Base-by-base conservation (phyloP, 805 yeast genomes). In the Ogataea methanolica region DNA sequence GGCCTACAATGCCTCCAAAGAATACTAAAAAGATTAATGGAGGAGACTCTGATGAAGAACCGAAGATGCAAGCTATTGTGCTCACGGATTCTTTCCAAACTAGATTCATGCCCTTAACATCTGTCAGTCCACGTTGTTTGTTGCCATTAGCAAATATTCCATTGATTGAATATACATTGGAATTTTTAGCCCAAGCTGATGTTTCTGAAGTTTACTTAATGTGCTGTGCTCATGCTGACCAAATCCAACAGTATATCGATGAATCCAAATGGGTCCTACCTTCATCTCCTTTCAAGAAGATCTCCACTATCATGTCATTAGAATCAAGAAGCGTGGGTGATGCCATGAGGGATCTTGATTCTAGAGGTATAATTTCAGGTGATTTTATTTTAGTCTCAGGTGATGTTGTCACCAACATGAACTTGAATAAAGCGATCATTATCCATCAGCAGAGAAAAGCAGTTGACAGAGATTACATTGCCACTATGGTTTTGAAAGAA, bases 241-340 rank as follows among this genome's bases (percentile, higher is more conserved):
- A 85, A 71, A 83, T 94, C 54, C 88, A 87, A 63, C 78, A 75
- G 36, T 94, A 94, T 61, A 83, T 94, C 43, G 88, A 84, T 55
- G 62, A 69, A 6, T 82, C 88, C 33, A 83, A 82, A 60, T 87
- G 94, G 94, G 72, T 70, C 33, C 60, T 72, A 16, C 73, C 81
- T 1, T 79, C 83, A 61, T 80, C 96, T 2, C 96, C 97, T 1
- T 92, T 94, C 66, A 78, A 79, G 47, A 79, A 79, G 51, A 77
- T 94, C 40, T 79, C 81, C 42, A 85, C 96, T 3, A 79, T 92
- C 45, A 78, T 87, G 74, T 81, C 95, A 22, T 80, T 89, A 42
- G 97, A 92, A 65, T 83, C 94, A 11, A 72, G 91, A 65, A 87
- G 96, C 26, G 96, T 92, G 11, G 99, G 99, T 55, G 99, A 94